Conservation (phyloP, 1,284 basidiomycete species). For the Takashimella tepidaria region DNA sequence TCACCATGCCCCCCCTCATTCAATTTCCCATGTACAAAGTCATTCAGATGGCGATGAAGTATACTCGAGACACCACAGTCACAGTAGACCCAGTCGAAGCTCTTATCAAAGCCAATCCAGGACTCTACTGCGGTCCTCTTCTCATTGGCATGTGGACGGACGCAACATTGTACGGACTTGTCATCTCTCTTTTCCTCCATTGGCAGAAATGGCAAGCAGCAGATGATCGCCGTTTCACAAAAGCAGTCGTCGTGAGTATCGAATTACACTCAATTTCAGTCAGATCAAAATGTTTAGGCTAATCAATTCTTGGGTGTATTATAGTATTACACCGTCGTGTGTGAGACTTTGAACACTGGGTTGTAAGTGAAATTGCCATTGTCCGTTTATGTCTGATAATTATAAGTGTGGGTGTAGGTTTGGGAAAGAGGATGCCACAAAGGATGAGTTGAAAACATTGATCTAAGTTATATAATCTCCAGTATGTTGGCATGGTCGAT, state of each 20-base stretch:
- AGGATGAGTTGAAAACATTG: not conserved
- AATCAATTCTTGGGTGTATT: not conserved
- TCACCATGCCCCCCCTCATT: too few relatives aligned
- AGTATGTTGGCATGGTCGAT: not conserved
- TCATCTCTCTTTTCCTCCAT: not conserved
- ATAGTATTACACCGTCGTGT: not conserved
- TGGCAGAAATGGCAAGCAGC: not conserved
- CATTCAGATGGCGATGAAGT: too few relatives aligned
- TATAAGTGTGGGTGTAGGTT: too few relatives aligned
- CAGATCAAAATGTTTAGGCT: too few relatives aligned
- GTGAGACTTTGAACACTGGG: not conserved
- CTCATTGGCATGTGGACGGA: not conserved
- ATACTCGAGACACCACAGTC: too few relatives aligned
- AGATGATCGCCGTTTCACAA: not conserved
- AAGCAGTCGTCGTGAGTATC: not conserved
- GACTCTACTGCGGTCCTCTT: not conserved
- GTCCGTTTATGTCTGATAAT: not conserved
- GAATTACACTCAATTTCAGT: not conserved
- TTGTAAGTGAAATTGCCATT: not conserved
- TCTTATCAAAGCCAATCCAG: slow-evolving; percentile 1
- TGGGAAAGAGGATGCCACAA: too few relatives aligned
- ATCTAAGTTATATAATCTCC: not conserved
- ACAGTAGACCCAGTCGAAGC: slow-evolving; percentile 1
- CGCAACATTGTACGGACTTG: not conserved
- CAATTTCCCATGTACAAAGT: too few relatives aligned